phyloP scores from a whole-genome alignment of 1,284 basidiomycete species.

The Tilletia indica region DNA sequence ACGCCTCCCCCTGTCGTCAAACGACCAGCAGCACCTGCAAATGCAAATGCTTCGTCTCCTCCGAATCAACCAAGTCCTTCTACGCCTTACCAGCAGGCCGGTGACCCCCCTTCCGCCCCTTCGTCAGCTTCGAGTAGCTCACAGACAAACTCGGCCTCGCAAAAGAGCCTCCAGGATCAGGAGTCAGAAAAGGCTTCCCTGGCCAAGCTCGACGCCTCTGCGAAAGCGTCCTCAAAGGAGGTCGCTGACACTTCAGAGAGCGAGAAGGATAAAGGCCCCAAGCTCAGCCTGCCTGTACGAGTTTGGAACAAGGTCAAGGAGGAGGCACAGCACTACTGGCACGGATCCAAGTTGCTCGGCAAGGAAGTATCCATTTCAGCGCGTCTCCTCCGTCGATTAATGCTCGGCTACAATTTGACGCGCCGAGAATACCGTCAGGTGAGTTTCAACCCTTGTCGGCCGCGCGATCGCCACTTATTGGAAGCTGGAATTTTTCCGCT shows the following conservation, averaged over 20 bases:
- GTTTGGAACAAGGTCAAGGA: slow-evolving; percentile 90
- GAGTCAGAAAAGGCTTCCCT: not conserved
- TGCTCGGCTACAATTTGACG: slow-evolving; percentile 86
- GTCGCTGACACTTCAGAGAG: not conserved
- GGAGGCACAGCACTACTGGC: slow-evolving; percentile 95
- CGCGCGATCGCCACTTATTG: too few relatives aligned
- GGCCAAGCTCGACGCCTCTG: not conserved
- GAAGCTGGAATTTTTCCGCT: not conserved
- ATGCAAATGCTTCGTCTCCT: not conserved
- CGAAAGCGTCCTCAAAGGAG: not conserved
- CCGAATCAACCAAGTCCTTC: not conserved
- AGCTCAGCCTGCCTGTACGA: slow-evolving; percentile 24
- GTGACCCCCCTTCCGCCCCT: not conserved
- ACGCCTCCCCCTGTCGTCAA: not conserved
- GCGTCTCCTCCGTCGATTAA: slow-evolving; percentile 83
- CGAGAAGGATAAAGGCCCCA: slow-evolving; percentile 8
- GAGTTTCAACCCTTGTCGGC: slow-evolving; percentile 33
- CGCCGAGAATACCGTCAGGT: slow-evolving; percentile 91
- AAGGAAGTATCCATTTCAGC: slow-evolving; percentile 89
- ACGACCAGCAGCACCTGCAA: not conserved
- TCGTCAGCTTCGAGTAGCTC: not conserved
- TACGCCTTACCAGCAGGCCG: slow-evolving; percentile 12
- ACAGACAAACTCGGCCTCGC: not conserved
- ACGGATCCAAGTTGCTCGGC: slow-evolving; percentile 87
- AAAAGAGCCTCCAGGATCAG: not conserved